Base-by-base conservation (phyloP, 192 early-diverging fungal species). In the Mortierella claussenii region DNA sequence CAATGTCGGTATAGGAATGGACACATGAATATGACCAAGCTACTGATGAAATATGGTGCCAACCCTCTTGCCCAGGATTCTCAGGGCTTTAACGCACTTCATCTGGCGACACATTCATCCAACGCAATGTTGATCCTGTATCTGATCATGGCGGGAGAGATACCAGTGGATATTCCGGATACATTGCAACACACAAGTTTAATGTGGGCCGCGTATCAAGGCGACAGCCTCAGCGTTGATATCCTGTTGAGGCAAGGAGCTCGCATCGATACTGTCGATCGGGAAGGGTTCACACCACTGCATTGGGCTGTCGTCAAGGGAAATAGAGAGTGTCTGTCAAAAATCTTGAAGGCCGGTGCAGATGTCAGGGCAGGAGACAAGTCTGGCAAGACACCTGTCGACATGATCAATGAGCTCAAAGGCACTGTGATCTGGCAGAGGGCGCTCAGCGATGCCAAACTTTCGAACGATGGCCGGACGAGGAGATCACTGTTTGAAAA, bases 121-220 rank as follows among this genome's bases (percentile, higher is more conserved):
- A 88, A 94, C 47, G 73, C 88, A 2, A 85, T 95, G 81, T 65
- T 97, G 52, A 81, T 94, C 7, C 63, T 93, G 3, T 96, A 89
- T 66, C 55, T 98, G 28, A 78, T 94, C 9, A 82, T 87, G 58
- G 79, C 86, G 6, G 93, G 83, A 49, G 73, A 88, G 2, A 85
- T 92, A 68, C 89, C 90, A 51, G 84, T 94, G 4, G 93, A 99
- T 68, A 52, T 75, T 0, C 71, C 81, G 5, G 97, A 99, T 60
- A 79, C 82, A 3, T 83, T 93, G 51, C 91, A 90, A 28, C 88
- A 94, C 32, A 99, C 97, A 13, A 84, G 93, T 46, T 82, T 99
- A 26, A 97, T 97, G 94, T 99, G 97, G 97, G 89, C 93, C 1
- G 90, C 92, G 0, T 98, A 97, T 70, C 92, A 95, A 73, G 91